Evolutionary conservation across 345 rosid species (phyloP), one percentile per base, ranked within the genome.

Genomic region (Psidium guajava): DNA sequence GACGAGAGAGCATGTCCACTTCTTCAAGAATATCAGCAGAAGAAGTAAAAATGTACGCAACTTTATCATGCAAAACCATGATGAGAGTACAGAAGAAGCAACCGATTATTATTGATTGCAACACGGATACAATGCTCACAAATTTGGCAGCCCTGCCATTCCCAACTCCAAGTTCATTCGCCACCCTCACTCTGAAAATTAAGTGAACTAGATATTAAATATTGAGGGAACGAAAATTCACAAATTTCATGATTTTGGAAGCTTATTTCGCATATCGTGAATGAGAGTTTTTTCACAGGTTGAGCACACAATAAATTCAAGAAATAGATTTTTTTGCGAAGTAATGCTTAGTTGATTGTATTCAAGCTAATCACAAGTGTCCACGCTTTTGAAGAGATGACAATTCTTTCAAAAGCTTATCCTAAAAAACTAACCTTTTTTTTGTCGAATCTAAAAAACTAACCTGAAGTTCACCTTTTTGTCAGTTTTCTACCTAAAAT

Each of bases 131-230:
- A 11, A 49, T 16, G 20, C 89, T 85, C 15, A 90, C 88, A 82
- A 91, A 89, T 53, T 87, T 87, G 5, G 91, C 91, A 22, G 87
- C 90, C n/a, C 83, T 89, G 0, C 89, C 90, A 32, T 91, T 89
- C 24, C 91, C 91, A 52, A 88, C 89, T 57, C 92, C 92, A 2
- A 91, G 82, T 86, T 91, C 92, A 83, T 89, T 91, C 3, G 89
- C 87, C 42, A 89, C 91, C 83, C 92, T 84, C 84, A 91, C 92
- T 50, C 92, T 91, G 86, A 27, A 56, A 32, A 42, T 74, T 44
- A 55, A 55, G 58, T 22, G 58, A 55, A 52, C 57, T 5, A 44
- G 64, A 81, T 5, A 55, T 55, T 47, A 47, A 47, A 47, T 1
- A 47, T 47, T 47, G 49, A 47, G 1, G 1, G 49, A 8, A 47